Percentiles rank a stretch among this genome's conserved stretches.
Conservation (phyloP, 257 asterid species). For the Galeopsis tetrahit region DNA sequence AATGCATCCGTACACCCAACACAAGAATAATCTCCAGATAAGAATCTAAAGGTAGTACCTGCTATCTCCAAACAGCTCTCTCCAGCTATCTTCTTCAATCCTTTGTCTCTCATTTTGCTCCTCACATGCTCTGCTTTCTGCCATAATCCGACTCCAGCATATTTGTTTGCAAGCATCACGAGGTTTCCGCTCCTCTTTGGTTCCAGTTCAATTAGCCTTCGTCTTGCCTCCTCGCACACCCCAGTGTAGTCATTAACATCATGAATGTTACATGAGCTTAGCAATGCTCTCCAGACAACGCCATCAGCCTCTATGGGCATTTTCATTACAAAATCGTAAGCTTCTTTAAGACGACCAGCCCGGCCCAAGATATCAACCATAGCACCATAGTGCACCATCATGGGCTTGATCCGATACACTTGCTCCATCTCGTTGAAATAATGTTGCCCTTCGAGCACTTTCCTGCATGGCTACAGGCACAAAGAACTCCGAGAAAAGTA, state of each 20-base stretch:
- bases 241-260: constrained; percentile 53
- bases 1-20: constrained; percentile 41
- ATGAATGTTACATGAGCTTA: constrained; percentile 74
- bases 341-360: constrained; percentile 71
- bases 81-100: constrained; percentile 68
- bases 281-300: constrained; percentile 76
- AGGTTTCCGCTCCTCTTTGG: constrained; percentile 79
- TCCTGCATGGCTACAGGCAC: constrained; percentile 85
- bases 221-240: constrained; percentile 58
- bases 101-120: constrained; percentile 50
- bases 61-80: constrained; percentile 65
- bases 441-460: constrained; percentile 51
- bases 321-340: constrained; percentile 48
- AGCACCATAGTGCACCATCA: constrained; percentile 67
- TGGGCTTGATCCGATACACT: constrained; percentile 57
- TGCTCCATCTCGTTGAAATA: constrained; percentile 64
- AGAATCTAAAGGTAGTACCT: constrained; percentile 54
- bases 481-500: constrained; percentile 77
- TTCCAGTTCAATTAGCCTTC: constrained; percentile 55
- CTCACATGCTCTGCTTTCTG: constrained; percentile 64
- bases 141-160: constrained; percentile 71
- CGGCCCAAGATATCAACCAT: constrained; percentile 79
- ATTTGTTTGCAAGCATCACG: constrained; percentile 73
- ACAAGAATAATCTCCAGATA: constrained; percentile 48
- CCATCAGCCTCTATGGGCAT: constrained; percentile 75